phyloP scores from a whole-genome alignment of 768 basidiomycete genomes.

The Albatrellus ellisii region DNA sequence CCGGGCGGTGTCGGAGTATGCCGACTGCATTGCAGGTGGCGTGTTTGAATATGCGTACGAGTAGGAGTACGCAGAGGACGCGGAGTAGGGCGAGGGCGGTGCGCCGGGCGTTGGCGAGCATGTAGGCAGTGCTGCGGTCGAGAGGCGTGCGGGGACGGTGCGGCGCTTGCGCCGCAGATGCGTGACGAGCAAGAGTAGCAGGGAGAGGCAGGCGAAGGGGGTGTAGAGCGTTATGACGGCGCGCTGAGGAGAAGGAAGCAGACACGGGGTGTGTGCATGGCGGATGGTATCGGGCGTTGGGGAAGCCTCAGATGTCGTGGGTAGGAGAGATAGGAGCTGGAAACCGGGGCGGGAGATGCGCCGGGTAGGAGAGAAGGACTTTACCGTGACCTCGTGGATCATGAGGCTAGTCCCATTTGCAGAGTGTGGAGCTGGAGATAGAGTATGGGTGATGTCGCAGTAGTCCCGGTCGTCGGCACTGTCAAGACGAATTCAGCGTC shows the following conservation, averaged over 20 bases:
- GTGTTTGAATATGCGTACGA: slow-evolving; percentile 12
- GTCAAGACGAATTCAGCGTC: slow-evolving; percentile 1
- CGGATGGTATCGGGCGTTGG: slow-evolving; percentile 24
- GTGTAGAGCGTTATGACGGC: slow-evolving; percentile 52
- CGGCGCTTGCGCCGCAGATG: slow-evolving; percentile 23
- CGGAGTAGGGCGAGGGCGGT: neutral
- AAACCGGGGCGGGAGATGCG: slow-evolving; percentile 72
- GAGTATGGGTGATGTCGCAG: slow-evolving; percentile 58
- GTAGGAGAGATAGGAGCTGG: slow-evolving; percentile 65
- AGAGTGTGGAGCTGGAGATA: slow-evolving; percentile 15
- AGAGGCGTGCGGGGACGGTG: slow-evolving; percentile 9
- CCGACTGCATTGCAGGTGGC: slow-evolving; percentile 1
- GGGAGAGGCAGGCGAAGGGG: slow-evolving; percentile 44
- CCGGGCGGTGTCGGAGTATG: slow-evolving; percentile 2
- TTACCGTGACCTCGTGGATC: slow-evolving; percentile 74
- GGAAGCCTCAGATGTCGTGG: slow-evolving; percentile 24
- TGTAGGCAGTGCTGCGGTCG: slow-evolving; percentile 9
- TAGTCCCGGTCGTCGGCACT: slow-evolving; percentile 91
- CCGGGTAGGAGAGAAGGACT: slow-evolving; percentile 70
- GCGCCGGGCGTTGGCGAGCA: neutral
- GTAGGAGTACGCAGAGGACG: slow-evolving; percentile 12
- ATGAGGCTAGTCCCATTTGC: slow-evolving; percentile 10
- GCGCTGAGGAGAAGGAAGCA: slow-evolving; percentile 58
- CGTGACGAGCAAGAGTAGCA: slow-evolving; percentile 31
- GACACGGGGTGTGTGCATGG: slow-evolving; percentile 55